These are phyloP conservation scores for Glonium stellatum DNA, from an alignment of 495 filamentous ascomycete genomes.

Conservation along the genomic window DNA sequence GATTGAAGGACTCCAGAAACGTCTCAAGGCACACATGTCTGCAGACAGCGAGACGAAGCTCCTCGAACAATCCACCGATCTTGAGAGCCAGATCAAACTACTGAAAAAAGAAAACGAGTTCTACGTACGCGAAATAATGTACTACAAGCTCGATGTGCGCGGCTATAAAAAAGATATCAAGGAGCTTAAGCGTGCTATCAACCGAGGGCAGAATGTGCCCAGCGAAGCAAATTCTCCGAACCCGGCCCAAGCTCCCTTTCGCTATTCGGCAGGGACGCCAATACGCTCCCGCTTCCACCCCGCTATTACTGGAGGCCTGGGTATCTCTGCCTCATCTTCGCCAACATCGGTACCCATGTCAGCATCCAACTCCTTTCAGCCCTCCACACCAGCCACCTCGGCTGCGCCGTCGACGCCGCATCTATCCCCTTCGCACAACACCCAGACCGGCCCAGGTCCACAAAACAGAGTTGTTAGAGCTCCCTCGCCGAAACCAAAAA, in stretches of 20 bases:
- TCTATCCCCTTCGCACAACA: constrained; percentile 1
- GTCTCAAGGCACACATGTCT: constrained; percentile 11
- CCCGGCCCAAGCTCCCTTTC: not conserved
- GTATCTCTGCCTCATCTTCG: constrained; percentile 19
- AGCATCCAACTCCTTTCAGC: constrained; percentile 1
- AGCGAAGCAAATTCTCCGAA: constrained; percentile 1
- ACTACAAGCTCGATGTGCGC: constrained; percentile 28
- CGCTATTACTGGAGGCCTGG: constrained; percentile 5
- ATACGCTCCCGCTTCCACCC: constrained; percentile 13
- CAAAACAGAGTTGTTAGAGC: constrained; percentile 6
- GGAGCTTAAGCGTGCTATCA: constrained; percentile 17
- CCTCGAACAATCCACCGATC: not conserved
- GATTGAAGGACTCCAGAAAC: constrained; percentile 21
- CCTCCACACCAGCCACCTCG: not conserved
- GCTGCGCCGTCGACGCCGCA: constrained; percentile 15
- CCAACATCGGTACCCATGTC: constrained; percentile 19
- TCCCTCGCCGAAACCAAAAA: not conserved
- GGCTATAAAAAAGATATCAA: constrained; percentile 29
- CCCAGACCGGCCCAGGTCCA: not conserved
- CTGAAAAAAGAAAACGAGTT: constrained; percentile 24
- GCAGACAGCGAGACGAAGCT: not conserved
- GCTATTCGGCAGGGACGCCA: not conserved
- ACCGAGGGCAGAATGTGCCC: constrained; percentile 6
- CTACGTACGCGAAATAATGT: constrained; percentile 29
- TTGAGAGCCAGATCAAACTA: constrained; percentile 7